A percentile compares a stretch with the other conserved stretches of the same genome.
Evolutionary conservation across 148 eudicot genomes (phyloP).

Genomic region (Rhododendron henanense): DNA sequence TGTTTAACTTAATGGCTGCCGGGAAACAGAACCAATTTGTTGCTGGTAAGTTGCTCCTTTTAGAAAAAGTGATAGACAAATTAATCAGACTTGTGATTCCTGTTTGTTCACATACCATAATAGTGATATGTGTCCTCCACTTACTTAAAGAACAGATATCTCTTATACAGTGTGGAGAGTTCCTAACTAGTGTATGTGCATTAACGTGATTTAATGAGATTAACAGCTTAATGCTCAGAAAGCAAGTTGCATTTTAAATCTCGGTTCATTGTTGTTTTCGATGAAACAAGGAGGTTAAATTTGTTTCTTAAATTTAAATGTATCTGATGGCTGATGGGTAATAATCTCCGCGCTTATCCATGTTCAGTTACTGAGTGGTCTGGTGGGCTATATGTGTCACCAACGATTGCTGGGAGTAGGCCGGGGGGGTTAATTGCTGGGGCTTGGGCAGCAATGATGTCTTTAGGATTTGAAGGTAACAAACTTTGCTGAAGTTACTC

Average conservation of each 20-base stretch:
- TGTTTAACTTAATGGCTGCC: slow-evolving; percentile 25
- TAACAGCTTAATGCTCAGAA: background rate
- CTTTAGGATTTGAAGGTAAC: slow-evolving; percentile 82
- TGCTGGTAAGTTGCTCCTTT: slow-evolving; percentile 69
- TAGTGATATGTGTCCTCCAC: background rate
- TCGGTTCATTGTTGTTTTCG: background rate
- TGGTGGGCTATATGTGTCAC: slow-evolving; percentile 97
- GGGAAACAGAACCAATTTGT: slow-evolving; percentile 89
- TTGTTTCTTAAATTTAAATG: background rate
- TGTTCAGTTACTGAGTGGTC: slow-evolving; percentile 96
- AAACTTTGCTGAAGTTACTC: background rate
- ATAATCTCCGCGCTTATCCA: slow-evolving; percentile 14
- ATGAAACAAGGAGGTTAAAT: background rate
- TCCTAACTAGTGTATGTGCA: background rate
- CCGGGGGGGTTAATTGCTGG: slow-evolving; percentile 96
- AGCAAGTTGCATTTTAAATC: background rate
- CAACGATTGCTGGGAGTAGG: slow-evolving; percentile 97
- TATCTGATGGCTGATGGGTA: background rate
- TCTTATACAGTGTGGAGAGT: background rate
- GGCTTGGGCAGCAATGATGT: slow-evolving; percentile 99
- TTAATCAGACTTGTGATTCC: background rate
- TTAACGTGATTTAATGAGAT: background rate
- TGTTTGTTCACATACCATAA: background rate
- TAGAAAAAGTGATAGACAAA: background rate
- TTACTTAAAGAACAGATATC: background rate